Base-by-base conservation (phyloP, 2,329 filamentous ascomycete genomes). In the Berkeleyomyces rouxiae region DNA sequence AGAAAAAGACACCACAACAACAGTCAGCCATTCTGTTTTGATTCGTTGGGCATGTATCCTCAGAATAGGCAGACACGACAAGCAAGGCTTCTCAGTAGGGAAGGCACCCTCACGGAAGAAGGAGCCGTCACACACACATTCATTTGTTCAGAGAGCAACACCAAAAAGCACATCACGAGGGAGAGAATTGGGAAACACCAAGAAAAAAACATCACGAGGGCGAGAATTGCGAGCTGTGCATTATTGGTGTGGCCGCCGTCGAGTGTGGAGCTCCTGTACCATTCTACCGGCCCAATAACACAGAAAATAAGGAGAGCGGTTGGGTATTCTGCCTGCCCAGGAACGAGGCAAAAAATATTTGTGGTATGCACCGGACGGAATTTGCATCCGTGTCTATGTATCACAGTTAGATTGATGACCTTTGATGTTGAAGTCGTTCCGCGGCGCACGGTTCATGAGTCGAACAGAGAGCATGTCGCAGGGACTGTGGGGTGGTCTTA, bases 361-460 rank as follows among this genome's bases (percentile, higher is more conserved):
- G 39, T 55, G 51, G 51, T 55, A 39, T 49, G 43, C 42, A 60
- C 42, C 58, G 58, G 58, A 60, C 42, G 58, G 58, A 60, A 49
- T 60, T 59, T 59, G 57, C 57, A 59, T 59, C 57, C 57, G 57
- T 59, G 57, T 59, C 57, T 59, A 59, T 55, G 3, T 31, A 9
- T 36, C 39, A 9, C n/a, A 16, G 57, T 59, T 59, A 59, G 57
- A 7, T 36, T 36, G 11, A 13, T 6, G 7, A 11, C 13, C 23
- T 3, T 46, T 23, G 11, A 3, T 13, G 16, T 7, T 53, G 36
- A 36, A 31, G 36, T n/a, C 4, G 7, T 37, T 46, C 57, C 23
- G 31, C 31, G 40, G 37, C 57, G 57, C 57, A 39, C 31, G 42
- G n/a, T 39, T 40, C 57, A 59, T 40, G 57, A 59, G 46, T 49